Evolutionary conservation across 305 asterid species (phyloP).

Genomic region (Solanum aculeatissimum): DNA sequence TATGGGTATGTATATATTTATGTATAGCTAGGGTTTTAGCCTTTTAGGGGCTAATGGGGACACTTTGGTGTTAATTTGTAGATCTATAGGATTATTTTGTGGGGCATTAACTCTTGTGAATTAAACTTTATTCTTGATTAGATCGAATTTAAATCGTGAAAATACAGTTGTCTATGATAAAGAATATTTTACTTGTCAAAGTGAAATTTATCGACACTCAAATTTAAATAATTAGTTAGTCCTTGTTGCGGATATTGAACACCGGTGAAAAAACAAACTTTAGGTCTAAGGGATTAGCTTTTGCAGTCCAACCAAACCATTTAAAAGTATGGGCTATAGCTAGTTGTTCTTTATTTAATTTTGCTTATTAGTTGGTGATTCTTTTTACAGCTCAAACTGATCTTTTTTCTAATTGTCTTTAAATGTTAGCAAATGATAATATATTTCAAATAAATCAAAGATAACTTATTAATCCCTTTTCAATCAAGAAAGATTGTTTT

Average conservation of each 20-base stretch:
- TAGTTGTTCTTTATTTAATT: background rate
- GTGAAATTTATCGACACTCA: background rate
- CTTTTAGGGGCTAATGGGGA: background rate
- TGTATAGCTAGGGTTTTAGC: background rate
- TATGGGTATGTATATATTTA: background rate
- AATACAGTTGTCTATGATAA: background rate
- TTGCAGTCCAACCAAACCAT: background rate
- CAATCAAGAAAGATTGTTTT: background rate
- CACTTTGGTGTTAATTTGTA: background rate
- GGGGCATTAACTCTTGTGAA: background rate
- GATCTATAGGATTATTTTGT: background rate
- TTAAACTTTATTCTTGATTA: background rate
- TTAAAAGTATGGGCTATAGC: background rate
- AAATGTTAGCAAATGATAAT: background rate
- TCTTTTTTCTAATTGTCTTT: background rate
- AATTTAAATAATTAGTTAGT: background rate
- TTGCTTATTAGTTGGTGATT: background rate
- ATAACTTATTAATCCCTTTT: background rate
- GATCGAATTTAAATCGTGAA: too few species aligned
- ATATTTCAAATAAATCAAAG: background rate
- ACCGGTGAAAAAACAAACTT: background rate
- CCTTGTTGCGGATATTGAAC: too few species aligned
- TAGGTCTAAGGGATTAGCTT: background rate
- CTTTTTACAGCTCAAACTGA: background rate
- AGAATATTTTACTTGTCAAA: background rate